phyloP scores from a whole-genome alignment of 2,329 filamentous ascomycete genomes.

The Botrytis pseudocinerea region DNA sequence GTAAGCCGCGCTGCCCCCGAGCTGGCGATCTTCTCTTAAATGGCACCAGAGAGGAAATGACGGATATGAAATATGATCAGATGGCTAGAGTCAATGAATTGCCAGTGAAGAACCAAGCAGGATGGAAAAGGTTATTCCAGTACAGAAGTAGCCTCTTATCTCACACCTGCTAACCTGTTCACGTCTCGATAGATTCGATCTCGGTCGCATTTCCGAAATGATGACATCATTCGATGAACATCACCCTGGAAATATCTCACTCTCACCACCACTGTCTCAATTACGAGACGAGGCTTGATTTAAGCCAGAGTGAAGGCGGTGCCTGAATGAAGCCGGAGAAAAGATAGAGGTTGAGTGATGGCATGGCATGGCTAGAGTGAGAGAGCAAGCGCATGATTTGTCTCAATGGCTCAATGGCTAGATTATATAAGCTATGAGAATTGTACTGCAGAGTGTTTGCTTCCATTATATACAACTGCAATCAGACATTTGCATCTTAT shows the following conservation, averaged over 20 bases:
- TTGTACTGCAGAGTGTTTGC: not conserved
- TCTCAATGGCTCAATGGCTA: not conserved
- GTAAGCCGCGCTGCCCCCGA: slow-evolving; percentile 35
- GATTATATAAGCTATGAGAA: not conserved
- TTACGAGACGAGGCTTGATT: not conserved
- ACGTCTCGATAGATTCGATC: slow-evolving; percentile 16
- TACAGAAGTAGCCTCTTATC: not conserved
- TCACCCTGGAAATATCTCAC: slow-evolving; percentile 15
- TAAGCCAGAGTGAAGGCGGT: not conserved
- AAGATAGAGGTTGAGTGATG: not conserved
- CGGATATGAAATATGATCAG: slow-evolving; percentile 34
- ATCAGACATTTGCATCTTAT: not conserved
- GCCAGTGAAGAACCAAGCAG: slow-evolving; percentile 7
- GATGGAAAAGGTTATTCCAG: slow-evolving; percentile 21
- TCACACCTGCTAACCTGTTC: not conserved
- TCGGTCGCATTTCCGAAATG: slow-evolving; percentile 12
- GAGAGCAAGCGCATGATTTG: not conserved
- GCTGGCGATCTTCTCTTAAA: slow-evolving; percentile 36
- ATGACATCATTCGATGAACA: slow-evolving; percentile 16
- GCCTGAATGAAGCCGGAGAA: not conserved
- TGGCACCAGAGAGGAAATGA: slow-evolving; percentile 37
- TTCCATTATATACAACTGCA: not conserved
- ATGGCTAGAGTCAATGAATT: slow-evolving; percentile 32
- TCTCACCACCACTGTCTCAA: not conserved
- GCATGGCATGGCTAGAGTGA: not conserved